Evolutionary conservation across 768 basidiomycete genomes (phyloP).

Genomic region (Suillus fuscotomentosus): DNA sequence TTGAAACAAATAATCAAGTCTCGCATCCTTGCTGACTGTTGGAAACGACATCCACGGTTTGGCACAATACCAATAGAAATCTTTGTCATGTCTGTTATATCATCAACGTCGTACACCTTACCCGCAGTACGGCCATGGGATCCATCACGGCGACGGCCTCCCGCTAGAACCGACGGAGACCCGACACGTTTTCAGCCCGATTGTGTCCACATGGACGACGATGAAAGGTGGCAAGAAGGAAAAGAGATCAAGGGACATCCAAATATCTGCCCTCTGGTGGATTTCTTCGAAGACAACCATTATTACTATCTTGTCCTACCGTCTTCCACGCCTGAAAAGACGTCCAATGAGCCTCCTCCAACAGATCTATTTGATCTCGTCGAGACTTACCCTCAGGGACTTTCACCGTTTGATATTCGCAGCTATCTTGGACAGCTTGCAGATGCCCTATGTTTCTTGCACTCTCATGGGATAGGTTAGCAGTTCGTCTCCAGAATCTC

Average conservation of each 20-base stretch:
- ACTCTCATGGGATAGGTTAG: slow-evolving; percentile 88
- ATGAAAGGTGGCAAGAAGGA: slow-evolving; percentile 63
- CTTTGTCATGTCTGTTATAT: slow-evolving; percentile 89
- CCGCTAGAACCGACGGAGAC: slow-evolving; percentile 18
- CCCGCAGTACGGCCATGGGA: slow-evolving; percentile 83
- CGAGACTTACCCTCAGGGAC: slow-evolving; percentile 82
- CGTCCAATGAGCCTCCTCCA: slow-evolving; percentile 50
- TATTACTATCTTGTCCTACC: slow-evolving; percentile 95
- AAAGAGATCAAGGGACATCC: slow-evolving; percentile 85
- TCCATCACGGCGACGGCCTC: slow-evolving; percentile 49
- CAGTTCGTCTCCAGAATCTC: slow-evolving; percentile 1
- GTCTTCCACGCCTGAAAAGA: slow-evolving; percentile 61
- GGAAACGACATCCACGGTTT: slow-evolving; percentile 94
- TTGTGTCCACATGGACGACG: not conserved
- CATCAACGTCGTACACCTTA: slow-evolving; percentile 76
- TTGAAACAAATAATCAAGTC: slow-evolving; percentile 99
- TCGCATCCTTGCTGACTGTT: slow-evolving; percentile 97
- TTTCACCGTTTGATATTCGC: slow-evolving; percentile 70
- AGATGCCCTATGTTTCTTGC: slow-evolving; percentile 86
- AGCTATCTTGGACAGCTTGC: slow-evolving; percentile 92
- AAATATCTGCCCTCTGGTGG: slow-evolving; percentile 90
- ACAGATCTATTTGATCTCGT: slow-evolving; percentile 96
- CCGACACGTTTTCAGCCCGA: not conserved
- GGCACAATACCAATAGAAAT: slow-evolving; percentile 99
- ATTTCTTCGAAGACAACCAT: slow-evolving; percentile 96